These are phyloP conservation scores for Fusarium setosum DNA, from an alignment of 2,329 filamentous ascomycete species.

Conservation along the genomic window DNA sequence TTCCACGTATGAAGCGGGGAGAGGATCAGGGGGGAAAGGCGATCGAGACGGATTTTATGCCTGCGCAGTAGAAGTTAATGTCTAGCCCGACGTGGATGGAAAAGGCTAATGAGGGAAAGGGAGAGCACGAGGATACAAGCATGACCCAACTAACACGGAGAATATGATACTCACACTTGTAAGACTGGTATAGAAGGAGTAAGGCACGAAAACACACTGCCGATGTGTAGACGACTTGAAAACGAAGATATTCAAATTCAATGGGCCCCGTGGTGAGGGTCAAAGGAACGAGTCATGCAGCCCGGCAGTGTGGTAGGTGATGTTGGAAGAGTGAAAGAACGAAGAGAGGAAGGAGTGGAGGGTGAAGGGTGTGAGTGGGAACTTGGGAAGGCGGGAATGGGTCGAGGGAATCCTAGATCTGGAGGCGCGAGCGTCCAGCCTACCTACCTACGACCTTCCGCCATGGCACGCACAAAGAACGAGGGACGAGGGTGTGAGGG, in stretches of 20 bases:
- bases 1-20: constrained; percentile 1
- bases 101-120: constrained; percentile 25
- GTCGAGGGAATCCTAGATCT: constrained; percentile 44
- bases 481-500: constrained; percentile 35
- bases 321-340: constrained; percentile 31
- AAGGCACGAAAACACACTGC: constrained; percentile 5
- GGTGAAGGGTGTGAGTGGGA: constrained; percentile 42
- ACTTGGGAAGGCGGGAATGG: constrained; percentile 44
- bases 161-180: constrained; percentile 30
- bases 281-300: constrained; percentile 33
- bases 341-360: constrained; percentile 40
- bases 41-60: constrained; percentile 2
- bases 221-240: constrained; percentile 6
- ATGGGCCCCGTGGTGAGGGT: constrained; percentile 21
- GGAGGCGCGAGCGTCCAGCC: constrained; percentile 39
- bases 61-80: constrained; percentile 25
- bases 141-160: constrained; percentile 41
- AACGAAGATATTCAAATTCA: constrained; percentile 10
- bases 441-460: constrained; percentile 24
- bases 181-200: constrained; percentile 16
- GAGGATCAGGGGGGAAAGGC: neutral
- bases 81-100: constrained; percentile 13
- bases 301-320: constrained; percentile 26
- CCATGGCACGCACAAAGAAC: constrained; percentile 24
- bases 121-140: constrained; percentile 25